A percentile compares a stretch with the other conserved stretches of the same genome.
These are phyloP conservation scores for Psilocybe cyanescens DNA, from an alignment of 768 basidiomycete species.

Conservation along the genomic window DNA sequence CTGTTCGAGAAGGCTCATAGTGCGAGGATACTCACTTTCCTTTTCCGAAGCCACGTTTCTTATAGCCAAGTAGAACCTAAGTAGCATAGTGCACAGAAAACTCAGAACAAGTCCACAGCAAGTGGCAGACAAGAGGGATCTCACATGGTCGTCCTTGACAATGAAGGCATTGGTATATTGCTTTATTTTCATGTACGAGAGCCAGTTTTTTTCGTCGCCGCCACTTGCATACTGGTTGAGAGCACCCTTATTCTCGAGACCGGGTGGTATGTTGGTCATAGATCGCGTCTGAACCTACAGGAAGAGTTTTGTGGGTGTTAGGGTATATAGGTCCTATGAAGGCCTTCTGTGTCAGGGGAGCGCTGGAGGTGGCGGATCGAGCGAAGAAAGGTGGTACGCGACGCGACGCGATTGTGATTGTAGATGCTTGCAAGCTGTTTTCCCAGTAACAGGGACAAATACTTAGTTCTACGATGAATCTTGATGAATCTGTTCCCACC, in stretches of 20 bases:
- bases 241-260: slow-evolving; percentile 34
- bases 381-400: not conserved
- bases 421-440: too few species aligned
- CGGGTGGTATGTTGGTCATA: slow-evolving; percentile 41
- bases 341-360: too few species aligned
- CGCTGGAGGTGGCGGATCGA: too few species aligned
- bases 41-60: slow-evolving; percentile 78
- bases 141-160: slow-evolving; percentile 52
- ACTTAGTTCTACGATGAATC: too few species aligned
- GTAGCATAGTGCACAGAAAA: not conserved
- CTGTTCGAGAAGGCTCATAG: not conserved
- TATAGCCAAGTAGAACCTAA: slow-evolving; percentile 74
- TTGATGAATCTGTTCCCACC: too few species aligned
- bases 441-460: too few species aligned
- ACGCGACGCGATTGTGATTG: too few species aligned
- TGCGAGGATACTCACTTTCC: slow-evolving; percentile 47
- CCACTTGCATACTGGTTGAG: slow-evolving; percentile 36
- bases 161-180: slow-evolving; percentile 78
- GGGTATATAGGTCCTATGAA: too few species aligned
- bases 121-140: slow-evolving; percentile 4
- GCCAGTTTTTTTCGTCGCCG: slow-evolving; percentile 53
- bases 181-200: slow-evolving; percentile 40
- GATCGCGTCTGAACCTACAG: too few species aligned
- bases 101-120: not conserved
- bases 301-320: too few species aligned